These are phyloP conservation scores for Cryptomeria japonica DNA, from an alignment of 75 land plant species.

Conservation along the genomic window DNA sequence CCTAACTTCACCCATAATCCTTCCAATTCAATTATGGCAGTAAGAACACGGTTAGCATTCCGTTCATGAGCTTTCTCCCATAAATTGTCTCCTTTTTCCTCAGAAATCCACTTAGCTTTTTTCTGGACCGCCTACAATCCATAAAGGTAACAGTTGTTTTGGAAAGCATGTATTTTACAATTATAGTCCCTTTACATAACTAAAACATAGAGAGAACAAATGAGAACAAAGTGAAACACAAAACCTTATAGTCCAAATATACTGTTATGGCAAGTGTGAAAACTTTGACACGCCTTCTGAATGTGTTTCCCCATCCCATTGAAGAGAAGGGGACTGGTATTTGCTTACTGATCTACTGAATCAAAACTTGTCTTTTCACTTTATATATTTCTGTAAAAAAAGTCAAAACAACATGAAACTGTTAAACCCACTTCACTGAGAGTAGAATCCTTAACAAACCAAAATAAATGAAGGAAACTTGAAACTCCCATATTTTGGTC, in stretches of 20 bases:
- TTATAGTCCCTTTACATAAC: not conserved
- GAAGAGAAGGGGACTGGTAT: slow-evolving; percentile 1
- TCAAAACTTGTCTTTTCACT: slow-evolving; percentile 2
- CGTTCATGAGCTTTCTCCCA: slow-evolving; percentile 91
- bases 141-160: not conserved
- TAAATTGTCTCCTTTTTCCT: slow-evolving; percentile 35
- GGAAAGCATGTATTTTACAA: not conserved
- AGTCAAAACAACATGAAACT: not conserved
- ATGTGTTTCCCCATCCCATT: slow-evolving; percentile 85
- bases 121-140: slow-evolving; percentile 61
- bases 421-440: not conserved
- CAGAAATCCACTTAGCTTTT: slow-evolving; percentile 60
- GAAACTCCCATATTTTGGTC: not conserved
- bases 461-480: not conserved
- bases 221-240: not conserved
- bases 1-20: slow-evolving; percentile 97
- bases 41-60: slow-evolving; percentile 84
- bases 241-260: slow-evolving; percentile 88
- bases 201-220: not conserved
- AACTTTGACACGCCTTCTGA: slow-evolving; percentile 67
- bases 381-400: not conserved
- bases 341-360: not conserved
- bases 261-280: slow-evolving; percentile 72
- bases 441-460: not conserved
- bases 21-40: slow-evolving; percentile 73